These are phyloP conservation scores for Tetrahymena thermophila DNA, from an alignment of 73 alveolate species.

Conservation along the genomic window DNA sequence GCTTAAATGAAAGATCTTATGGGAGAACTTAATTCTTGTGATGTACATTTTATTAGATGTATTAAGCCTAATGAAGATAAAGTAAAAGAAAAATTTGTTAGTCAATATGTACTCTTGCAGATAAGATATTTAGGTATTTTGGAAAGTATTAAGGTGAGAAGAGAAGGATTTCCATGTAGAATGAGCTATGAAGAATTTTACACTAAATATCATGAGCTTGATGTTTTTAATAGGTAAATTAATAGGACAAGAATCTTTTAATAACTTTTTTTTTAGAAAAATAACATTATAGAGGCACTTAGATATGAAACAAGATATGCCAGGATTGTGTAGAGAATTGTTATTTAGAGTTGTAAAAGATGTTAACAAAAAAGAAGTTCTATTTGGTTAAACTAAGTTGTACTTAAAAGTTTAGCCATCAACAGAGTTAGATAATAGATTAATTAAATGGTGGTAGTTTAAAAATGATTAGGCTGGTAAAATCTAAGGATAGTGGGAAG, in stretches of 20 bases:
- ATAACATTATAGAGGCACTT: background rate
- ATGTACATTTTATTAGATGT: constrained; percentile 89
- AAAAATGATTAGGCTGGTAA: background rate
- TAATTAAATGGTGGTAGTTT: background rate
- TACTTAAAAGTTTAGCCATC: background rate
- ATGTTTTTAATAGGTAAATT: background rate
- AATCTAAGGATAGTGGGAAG: background rate
- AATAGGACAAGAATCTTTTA: no score
- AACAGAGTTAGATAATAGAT: background rate
- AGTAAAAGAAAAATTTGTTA: constrained; percentile 46
- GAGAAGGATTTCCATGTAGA: constrained; percentile 86
- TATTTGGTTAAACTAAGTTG: background rate
- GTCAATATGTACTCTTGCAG: constrained; percentile 71
- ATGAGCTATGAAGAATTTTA: constrained; percentile 80
- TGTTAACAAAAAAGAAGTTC: background rate
- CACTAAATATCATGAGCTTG: constrained; percentile 67
- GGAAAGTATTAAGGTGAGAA: constrained; percentile 85
- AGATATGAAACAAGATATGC: background rate
- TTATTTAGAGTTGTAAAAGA: background rate
- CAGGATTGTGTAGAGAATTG: background rate
- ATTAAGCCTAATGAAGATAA: constrained; percentile 90
- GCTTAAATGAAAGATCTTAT: constrained; percentile 84
- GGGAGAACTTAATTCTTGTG: constrained; percentile 79
- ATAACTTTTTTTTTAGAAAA: no score
- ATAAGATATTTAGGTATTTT: constrained; percentile 93